Base-by-base conservation (phyloP, 306 rosid species). In the Nissolia schottii region DNA sequence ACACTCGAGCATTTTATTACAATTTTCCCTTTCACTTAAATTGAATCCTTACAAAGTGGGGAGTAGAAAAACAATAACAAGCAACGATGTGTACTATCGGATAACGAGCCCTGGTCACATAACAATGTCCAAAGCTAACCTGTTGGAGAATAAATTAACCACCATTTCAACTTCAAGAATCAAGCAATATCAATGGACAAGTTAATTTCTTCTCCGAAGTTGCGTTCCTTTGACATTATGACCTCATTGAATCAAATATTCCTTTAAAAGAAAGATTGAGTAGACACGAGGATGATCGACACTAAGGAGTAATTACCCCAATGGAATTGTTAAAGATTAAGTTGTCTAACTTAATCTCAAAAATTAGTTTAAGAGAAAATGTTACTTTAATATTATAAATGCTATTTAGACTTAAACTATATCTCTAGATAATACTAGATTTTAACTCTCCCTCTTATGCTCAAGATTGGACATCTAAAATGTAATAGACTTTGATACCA, bases 171-270 rank as follows among this genome's bases (percentile, higher is more conserved):
- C 74, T 46, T 10, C 23, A 73, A 22, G 28, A 28, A 22, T 0
- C 53, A 37, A 22, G 0, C 53, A 37, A 70, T 6, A 68, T 27
- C 69, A 71, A 2, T 34, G 19, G 1, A 7, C 23, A 2, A 16
- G 72, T 28, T n/a, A n/a, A n/a, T n/a, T 53, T 23, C 53, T 78
- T 82, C 78, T 37, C 63, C 38, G 75, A 78, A 82, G 31, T 64
- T 82, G 41, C 18, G 9, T 53, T 80, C 49, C 28, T 11, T 37
- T 16, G n/a, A 27, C 65, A 6, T 37, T 40, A 14, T 40, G 56
- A 74, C 66, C n/a, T n/a, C 61, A 34, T 16, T 7, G 7, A 35
- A 62, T 15, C 8, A 79, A 79, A 66, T n/a, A 64, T 11, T 37
- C 9, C 2, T 1, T 0, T 2, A 16, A 10, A 50, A 22, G 53